Evolutionary conservation across 1,284 basidiomycete genomes (phyloP).

Genomic region (Rugosomyces carneus): DNA sequence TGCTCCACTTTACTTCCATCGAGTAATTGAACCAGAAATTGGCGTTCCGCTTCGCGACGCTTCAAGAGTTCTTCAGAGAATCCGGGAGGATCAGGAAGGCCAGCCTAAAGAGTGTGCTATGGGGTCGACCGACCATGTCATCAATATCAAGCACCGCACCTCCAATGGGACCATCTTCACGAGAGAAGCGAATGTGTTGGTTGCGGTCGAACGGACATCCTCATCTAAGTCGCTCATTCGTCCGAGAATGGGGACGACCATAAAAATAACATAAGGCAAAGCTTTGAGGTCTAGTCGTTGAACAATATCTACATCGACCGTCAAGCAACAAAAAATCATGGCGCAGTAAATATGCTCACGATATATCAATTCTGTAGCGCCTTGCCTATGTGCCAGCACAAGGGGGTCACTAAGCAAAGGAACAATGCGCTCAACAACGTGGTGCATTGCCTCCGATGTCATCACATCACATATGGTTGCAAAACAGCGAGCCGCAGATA

Average conservation of each 20-base stretch:
- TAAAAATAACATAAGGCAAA: constrained; percentile 94
- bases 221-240: constrained; percentile 97
- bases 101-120: constrained; percentile 51
- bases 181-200: constrained; percentile 95
- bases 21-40: constrained; percentile 90
- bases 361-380: constrained; percentile 85
- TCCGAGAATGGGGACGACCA: constrained; percentile 94
- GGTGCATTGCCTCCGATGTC: constrained; percentile 81
- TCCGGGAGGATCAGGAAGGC: constrained; percentile 89
- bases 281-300: constrained; percentile 91
- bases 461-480: constrained; percentile 85
- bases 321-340: constrained; percentile 2
- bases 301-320: constrained; percentile 67
- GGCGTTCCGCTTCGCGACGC: constrained; percentile 82
- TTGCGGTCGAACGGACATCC: constrained; percentile 86
- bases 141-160: constrained; percentile 37
- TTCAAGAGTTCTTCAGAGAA: constrained; percentile 90
- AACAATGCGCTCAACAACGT: constrained; percentile 82
- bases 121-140: neutral
- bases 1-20: constrained; percentile 94
- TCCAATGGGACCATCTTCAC: constrained; percentile 99
- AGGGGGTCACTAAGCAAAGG: constrained; percentile 81
- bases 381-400: constrained; percentile 79
- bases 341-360: constrained; percentile 48
- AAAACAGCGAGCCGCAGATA: constrained; percentile 82